Conservation (phyloP, 768 basidiomycete species). For the Suillus subalutaceus region DNA sequence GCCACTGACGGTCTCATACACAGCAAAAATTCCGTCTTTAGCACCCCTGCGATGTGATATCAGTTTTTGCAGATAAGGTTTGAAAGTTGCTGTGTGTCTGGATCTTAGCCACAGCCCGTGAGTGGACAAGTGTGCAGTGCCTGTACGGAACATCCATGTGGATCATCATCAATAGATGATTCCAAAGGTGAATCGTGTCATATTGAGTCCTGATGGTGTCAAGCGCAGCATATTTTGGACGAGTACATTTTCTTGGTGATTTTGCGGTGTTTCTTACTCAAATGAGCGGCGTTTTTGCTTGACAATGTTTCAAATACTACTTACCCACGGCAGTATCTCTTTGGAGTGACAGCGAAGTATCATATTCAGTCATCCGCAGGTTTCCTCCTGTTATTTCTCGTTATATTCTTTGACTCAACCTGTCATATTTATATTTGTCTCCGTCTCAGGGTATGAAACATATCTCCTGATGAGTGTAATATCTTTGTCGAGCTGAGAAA, state of each 20-base stretch:
- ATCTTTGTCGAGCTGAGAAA: not conserved
- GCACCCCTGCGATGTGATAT: too few relatives aligned
- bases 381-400: not conserved
- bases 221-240: not conserved
- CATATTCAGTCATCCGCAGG: not conserved
- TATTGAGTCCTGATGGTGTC: not conserved
- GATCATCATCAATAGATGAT: conserved; percentile 1
- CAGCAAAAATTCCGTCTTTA: not conserved
- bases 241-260: not conserved
- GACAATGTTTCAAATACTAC: not conserved
- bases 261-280: not conserved
- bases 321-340: not conserved
- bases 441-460: not conserved
- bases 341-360: not conserved
- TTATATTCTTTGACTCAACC: not conserved
- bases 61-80: not conserved
- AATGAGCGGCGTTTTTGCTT: not conserved
- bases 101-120: not conserved
- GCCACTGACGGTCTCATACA: not conserved
- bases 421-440: not conserved
- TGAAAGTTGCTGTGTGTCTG: not conserved
- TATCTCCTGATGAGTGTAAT: not conserved
- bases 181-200: not conserved
- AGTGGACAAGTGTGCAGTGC: not conserved
- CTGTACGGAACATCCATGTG: not conserved